Evolutionary conservation across 257 asterid genomes (phyloP), one percentile per base, ranked within the genome.

Genomic region (Osmanthus fragrans): DNA sequence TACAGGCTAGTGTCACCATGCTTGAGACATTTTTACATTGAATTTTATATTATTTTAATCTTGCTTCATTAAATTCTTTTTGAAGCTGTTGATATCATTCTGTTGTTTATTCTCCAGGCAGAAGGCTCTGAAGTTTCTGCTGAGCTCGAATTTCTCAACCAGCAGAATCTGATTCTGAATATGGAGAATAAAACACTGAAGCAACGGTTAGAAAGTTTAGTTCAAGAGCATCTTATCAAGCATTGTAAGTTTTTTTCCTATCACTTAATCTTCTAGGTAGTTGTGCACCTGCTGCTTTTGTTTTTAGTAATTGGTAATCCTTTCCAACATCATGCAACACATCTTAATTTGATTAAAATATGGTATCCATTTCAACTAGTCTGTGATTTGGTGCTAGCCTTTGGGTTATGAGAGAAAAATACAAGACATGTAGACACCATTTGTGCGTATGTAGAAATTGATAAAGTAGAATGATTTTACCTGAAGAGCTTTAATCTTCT

Each of bases 121-220:
- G 96, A 90, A 84, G 93, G 91, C 76, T 85, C 89, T 73, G 96
- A 87, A 72, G 88, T 86, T 64, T 85, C 96, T 81, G 94, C 96
- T 21, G 93, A 92, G 83, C 88, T 92, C 39, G 96, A 88, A 81
- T 92, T 90, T 78, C 88, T 92, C 71, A 92, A 90, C 87, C 96
- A 90, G 87, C 96, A 87, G 82, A 87, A 85, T 87, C 89, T 92
- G 75, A 92, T 92, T 68, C 86, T 92, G 77, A 86, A 86, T 88
- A 87, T 92, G 97, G 97, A 92, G 82, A 92, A 88, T 85, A 88
- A 92, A 86, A 87, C 97, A 40, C 86, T 92, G 76, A 92, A 87
- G 83, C 96, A 92, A 74, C 96, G 96, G 2, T 75, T 90, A 79
- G 97, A 92, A 77, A 90, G 74, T 83, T 84, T 92, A 84, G 85